A percentile compares a stretch with the other conserved stretches of the same genome.
Evolutionary conservation across 805 yeast species (phyloP).

Genomic region (Debaryomyces castellii): DNA sequence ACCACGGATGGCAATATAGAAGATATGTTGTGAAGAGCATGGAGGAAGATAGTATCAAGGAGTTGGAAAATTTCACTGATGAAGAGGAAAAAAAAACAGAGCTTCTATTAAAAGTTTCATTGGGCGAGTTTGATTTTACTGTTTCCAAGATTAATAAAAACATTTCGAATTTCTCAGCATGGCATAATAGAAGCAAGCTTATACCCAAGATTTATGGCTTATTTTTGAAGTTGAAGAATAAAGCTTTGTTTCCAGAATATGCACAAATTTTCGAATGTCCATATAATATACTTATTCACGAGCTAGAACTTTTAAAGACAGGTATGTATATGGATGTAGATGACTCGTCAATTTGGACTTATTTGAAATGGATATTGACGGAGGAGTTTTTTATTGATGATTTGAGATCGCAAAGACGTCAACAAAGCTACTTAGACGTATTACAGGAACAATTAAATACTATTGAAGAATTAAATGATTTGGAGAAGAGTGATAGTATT

Average conservation of each 20-base stretch:
- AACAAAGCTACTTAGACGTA: slow-evolving; percentile 34
- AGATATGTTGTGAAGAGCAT: slow-evolving; percentile 58
- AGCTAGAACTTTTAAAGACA: slow-evolving; percentile 67
- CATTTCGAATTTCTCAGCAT: slow-evolving; percentile 91
- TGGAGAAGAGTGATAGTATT: slow-evolving; percentile 65
- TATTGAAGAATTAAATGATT: slow-evolving; percentile 62
- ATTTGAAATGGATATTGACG: slow-evolving; percentile 73
- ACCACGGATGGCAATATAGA: slow-evolving; percentile 95
- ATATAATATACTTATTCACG: slow-evolving; percentile 46
- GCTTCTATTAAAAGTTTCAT: slow-evolving; percentile 25
- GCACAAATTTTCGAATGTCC: slow-evolving; percentile 27
- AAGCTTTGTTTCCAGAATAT: slow-evolving; percentile 11
- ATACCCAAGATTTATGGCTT: slow-evolving; percentile 50
- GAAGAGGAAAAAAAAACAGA: slow-evolving; percentile 4
- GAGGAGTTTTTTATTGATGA: slow-evolving; percentile 37
- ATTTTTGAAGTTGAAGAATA: slow-evolving; percentile 5
- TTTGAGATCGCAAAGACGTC: slow-evolving; percentile 15
- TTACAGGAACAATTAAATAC: slow-evolving; percentile 46
- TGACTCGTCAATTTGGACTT: slow-evolving; percentile 92
- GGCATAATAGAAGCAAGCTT: slow-evolving; percentile 84
- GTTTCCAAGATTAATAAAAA: slow-evolving; percentile 75
- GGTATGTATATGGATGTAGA: slow-evolving; percentile 93
- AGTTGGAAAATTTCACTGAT: neutral
- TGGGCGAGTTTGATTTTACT: slow-evolving; percentile 71
- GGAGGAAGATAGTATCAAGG: slow-evolving; percentile 17